Base-by-base conservation (phyloP, 2,329 filamentous ascomycete genomes). In the Fusarium pseudonygamai region DNA sequence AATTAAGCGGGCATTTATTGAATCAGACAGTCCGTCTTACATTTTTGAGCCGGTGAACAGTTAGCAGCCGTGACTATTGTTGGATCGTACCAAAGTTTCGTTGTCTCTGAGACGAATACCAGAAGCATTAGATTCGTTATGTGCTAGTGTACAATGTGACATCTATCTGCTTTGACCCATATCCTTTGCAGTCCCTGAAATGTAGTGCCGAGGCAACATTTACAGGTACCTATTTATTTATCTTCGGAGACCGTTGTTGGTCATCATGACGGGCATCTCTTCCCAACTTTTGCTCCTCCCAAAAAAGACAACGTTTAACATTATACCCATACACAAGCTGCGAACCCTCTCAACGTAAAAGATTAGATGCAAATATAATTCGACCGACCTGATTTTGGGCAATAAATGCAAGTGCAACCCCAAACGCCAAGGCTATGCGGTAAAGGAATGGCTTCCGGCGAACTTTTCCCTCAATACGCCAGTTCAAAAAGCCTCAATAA, bases 401-500 rank as follows among this genome's bases (percentile, higher is more conserved):
- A 65, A 59, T 39, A 67, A 71, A 75, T 60, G 43, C 55, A 69
- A 64, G 42, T 65, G 37, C 49, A 56, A 67, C 72, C 68, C 75
- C 59, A 64, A 62, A 78, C 76, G 72, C 76, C 76, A 72, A 75
- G 65, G 76, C 76, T 78, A 78, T 78, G 76, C 69, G 64, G 60
- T 73, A 74, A 76, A 76, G 61, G 74, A 76, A 76, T 75, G 72
- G 66, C 55, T 65, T 46, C 64, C 64, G 52, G 43, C 74, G 72
- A 62, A 67, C 45, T 42, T 52, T 46, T 58, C 40, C 47, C 28
- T 69, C 62, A 30, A 70, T 68, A 70, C 73, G 67, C 71, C 71
- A 60, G 64, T 75, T 75, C 67, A 63, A 76, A 68, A 65, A 63
- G 56, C 60, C 45, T 59, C 36, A 45, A 62, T 55, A 62, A 61